These are phyloP conservation scores for Plasmodium cynomolgi DNA, from an alignment of 169 alveolate genomes.

Conservation along the genomic window DNA sequence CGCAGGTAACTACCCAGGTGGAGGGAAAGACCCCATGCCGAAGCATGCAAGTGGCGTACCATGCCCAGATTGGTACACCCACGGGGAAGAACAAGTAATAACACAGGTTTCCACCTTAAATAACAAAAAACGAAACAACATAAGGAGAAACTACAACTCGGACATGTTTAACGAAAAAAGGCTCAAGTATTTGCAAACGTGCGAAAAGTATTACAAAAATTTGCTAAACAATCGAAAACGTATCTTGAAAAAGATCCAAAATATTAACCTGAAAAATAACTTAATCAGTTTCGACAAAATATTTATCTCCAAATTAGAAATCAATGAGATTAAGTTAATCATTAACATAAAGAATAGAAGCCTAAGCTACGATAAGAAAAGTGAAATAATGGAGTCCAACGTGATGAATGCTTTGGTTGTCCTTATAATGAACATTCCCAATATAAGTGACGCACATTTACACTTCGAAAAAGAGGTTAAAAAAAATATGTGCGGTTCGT, in stretches of 20 bases:
- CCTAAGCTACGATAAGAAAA: slow-evolving; percentile 72
- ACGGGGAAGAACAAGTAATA: neutral
- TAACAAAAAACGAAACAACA: neutral
- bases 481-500: slow-evolving; percentile 69
- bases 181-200: slow-evolving; percentile 24
- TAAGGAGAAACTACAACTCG: neutral
- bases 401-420: slow-evolving; percentile 61
- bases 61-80: neutral
- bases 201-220: slow-evolving; percentile 45
- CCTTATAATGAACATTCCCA: slow-evolving; percentile 67
- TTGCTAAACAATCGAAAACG: slow-evolving; percentile 30
- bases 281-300: slow-evolving; percentile 65
- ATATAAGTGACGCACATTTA: slow-evolving; percentile 74
- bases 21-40: neutral
- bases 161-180: slow-evolving; percentile 17
- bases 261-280: slow-evolving; percentile 61
- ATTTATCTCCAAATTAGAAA: slow-evolving; percentile 66
- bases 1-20: neutral
- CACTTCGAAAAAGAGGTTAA: slow-evolving; percentile 67
- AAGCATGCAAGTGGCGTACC: neutral
- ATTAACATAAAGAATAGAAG: slow-evolving; percentile 69
- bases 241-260: slow-evolving; percentile 43
- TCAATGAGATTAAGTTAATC: slow-evolving; percentile 53
- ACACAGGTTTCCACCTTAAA: neutral
- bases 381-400: slow-evolving; percentile 70